phyloP scores from a whole-genome alignment of 306 rosid genomes.

The Dalbergia oliveri region DNA sequence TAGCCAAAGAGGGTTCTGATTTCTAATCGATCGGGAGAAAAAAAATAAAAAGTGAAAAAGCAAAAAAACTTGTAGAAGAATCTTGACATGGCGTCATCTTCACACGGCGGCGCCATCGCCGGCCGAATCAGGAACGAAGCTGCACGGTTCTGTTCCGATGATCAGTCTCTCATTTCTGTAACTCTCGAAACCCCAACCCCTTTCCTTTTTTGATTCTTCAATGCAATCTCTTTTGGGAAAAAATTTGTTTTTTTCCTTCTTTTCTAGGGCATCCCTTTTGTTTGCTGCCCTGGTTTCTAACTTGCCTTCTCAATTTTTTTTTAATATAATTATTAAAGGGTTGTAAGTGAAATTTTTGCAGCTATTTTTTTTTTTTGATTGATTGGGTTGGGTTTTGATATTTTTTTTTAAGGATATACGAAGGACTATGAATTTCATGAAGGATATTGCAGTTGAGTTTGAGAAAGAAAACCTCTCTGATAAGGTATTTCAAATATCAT shows the following conservation, averaged over 20 bases:
- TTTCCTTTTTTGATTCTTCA: neutral
- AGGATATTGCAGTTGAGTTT: conserved; percentile 80
- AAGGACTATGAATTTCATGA: conserved; percentile 60
- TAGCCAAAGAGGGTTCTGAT: neutral
- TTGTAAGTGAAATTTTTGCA: neutral
- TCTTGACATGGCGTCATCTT: conserved; percentile 67
- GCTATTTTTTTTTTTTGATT: neutral
- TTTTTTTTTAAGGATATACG: conserved; percentile 70
- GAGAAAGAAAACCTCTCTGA: conserved; percentile 67
- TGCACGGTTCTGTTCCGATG: conserved; percentile 60
- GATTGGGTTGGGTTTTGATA: conserved; percentile 12
- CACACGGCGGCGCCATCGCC: conserved; percentile 51
- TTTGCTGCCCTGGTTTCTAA: neutral
- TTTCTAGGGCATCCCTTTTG: conserved; percentile 4
- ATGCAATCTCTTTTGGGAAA: neutral
- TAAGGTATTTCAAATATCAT: conserved; percentile 53
- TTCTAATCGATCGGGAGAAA: conserved; percentile 10
- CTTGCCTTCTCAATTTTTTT: neutral
- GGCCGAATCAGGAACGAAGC: conserved; percentile 62
- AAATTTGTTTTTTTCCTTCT: neutral
- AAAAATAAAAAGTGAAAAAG: neutral
- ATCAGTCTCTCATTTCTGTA: conserved; percentile 72
- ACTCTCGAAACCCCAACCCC: conserved; percentile 25
- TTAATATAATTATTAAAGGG: neutral
- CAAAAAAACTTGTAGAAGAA: neutral